Evolutionary conservation across 1,284 basidiomycete genomes (phyloP).

Genomic region (Moesziomyces sp.): DNA sequence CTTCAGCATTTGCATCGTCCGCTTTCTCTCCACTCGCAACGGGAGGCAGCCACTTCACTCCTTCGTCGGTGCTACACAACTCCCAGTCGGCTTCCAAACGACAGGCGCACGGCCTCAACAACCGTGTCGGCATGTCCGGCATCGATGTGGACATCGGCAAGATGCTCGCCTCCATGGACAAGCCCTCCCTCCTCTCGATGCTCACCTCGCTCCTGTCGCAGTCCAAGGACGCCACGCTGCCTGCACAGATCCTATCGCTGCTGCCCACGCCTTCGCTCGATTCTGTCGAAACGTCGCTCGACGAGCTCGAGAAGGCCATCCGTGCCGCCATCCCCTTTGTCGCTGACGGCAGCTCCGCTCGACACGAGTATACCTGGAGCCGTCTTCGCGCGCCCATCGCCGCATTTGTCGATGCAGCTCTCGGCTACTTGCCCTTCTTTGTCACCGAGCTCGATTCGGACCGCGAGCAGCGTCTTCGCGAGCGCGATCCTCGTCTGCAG

Average conservation of each 20-base stretch:
- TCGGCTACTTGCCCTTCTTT: slow-evolving; percentile 56
- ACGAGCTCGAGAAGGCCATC: slow-evolving; percentile 51
- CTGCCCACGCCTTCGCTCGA: slow-evolving; percentile 59
- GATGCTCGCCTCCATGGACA: slow-evolving; percentile 60
- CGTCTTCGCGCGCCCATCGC: slow-evolving; percentile 52
- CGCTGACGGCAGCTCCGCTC: slow-evolving; percentile 22
- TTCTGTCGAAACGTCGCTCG: slow-evolving; percentile 49
- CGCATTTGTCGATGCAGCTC: slow-evolving; percentile 50
- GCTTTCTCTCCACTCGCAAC: slow-evolving; percentile 7
- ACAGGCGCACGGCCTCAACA: slow-evolving; percentile 18
- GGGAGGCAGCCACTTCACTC: background rate
- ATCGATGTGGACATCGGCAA: slow-evolving; percentile 57
- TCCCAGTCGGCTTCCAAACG: slow-evolving; percentile 33
- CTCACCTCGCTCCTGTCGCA: slow-evolving; percentile 50
- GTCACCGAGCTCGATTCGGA: slow-evolving; percentile 48
- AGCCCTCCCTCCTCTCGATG: slow-evolving; percentile 56
- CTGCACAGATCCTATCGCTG: slow-evolving; percentile 56
- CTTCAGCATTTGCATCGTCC: slow-evolving; percentile 1
- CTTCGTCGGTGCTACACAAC: background rate
- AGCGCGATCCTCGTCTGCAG: slow-evolving; percentile 31
- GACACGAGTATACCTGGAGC: slow-evolving; percentile 61
- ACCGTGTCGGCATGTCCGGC: slow-evolving; percentile 40
- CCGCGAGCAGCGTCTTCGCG: slow-evolving; percentile 31
- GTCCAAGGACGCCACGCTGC: slow-evolving; percentile 42
- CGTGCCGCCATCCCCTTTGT: slow-evolving; percentile 50